These are phyloP conservation scores for Cladosporium phlei DNA, from an alignment of 2,329 filamentous ascomycete genomes.

Conservation along the genomic window DNA sequence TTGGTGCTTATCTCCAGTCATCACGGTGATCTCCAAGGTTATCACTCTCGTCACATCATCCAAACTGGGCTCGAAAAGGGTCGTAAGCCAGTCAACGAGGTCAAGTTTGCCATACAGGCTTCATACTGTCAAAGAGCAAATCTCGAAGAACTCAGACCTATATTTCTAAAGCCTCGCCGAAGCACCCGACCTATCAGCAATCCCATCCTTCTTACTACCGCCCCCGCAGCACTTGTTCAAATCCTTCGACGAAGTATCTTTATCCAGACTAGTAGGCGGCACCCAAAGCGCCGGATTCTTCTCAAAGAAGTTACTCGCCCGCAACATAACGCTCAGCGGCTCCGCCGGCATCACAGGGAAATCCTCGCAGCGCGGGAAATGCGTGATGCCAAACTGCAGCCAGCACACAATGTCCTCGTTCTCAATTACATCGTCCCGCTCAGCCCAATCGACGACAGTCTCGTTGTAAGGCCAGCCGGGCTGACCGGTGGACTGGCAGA, in stretches of 20 bases:
- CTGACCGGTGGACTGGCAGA: conserved; percentile 43
- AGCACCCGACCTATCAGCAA: conserved; percentile 1
- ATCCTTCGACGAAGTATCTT: conserved; percentile 7
- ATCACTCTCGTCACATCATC: too few species aligned
- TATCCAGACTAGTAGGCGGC: conserved; percentile 35
- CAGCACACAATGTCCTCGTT: conserved; percentile 49
- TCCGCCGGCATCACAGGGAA: conserved; percentile 50
- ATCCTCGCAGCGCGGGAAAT: conserved; percentile 45
- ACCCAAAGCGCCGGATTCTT: conserved; percentile 52
- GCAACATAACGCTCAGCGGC: conserved; percentile 44
- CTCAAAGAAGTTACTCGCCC: conserved; percentile 51
- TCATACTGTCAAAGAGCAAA: too few species aligned
- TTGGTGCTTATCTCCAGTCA: too few species aligned
- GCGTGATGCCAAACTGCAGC: conserved; percentile 48
- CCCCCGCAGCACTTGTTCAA: conserved; percentile 9
- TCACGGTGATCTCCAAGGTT: too few species aligned
- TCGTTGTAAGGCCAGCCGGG: conserved; percentile 28
- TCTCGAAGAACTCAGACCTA: too few species aligned
- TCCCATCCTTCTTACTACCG: not conserved
- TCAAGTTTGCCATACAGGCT: too few species aligned
- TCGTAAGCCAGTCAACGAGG: too few species aligned
- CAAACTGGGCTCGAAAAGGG: too few species aligned
- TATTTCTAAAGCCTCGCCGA: conserved; percentile 1
- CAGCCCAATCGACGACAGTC: conserved; percentile 40
- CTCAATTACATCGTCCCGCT: conserved; percentile 38